A percentile compares a stretch with the other conserved stretches of the same genome.
phyloP scores from a whole-genome alignment of 352 stramenopile species.

The Phytophthora aleatoria region DNA sequence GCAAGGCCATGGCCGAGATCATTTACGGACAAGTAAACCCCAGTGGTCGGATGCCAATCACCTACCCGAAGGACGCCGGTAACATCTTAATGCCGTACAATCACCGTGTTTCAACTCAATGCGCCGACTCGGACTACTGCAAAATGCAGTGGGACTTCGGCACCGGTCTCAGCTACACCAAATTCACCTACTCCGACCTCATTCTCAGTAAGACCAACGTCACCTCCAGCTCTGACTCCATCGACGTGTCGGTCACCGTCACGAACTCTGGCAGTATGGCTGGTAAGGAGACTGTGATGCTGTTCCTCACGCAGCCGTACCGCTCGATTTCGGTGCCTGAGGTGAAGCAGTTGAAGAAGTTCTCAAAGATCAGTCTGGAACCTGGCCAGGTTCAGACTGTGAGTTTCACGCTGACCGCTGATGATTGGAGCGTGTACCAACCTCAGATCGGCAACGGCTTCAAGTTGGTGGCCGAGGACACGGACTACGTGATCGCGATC shows the following conservation, averaged over 20 bases:
- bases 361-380: conserved; percentile 68
- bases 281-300: conserved; percentile 73
- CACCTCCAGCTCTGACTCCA: conserved; percentile 26
- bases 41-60: conserved; percentile 79
- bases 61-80: conserved; percentile 63
- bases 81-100: conserved; percentile 79
- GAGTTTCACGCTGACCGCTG: conserved; percentile 40
- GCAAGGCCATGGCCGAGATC: conserved; percentile 81
- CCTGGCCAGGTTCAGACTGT: conserved; percentile 34
- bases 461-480: background rate
- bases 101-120: conserved; percentile 52
- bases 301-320: conserved; percentile 73
- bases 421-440: conserved; percentile 62
- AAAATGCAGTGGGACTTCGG: conserved; percentile 69
- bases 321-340: conserved; percentile 63
- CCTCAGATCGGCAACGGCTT: conserved; percentile 36
- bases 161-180: conserved; percentile 66
- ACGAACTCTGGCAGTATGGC: conserved; percentile 56
- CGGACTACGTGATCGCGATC: background rate
- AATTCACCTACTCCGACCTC: conserved; percentile 54
- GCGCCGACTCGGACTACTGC: conserved; percentile 41
- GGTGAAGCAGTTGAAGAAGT: conserved; percentile 80
- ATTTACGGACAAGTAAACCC: conserved; percentile 78
- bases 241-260: conserved; percentile 58
- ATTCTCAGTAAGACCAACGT: conserved; percentile 67